Conservation (phyloP, 2,329 filamentous ascomycete genomes). For the Monosporascus sp. region DNA sequence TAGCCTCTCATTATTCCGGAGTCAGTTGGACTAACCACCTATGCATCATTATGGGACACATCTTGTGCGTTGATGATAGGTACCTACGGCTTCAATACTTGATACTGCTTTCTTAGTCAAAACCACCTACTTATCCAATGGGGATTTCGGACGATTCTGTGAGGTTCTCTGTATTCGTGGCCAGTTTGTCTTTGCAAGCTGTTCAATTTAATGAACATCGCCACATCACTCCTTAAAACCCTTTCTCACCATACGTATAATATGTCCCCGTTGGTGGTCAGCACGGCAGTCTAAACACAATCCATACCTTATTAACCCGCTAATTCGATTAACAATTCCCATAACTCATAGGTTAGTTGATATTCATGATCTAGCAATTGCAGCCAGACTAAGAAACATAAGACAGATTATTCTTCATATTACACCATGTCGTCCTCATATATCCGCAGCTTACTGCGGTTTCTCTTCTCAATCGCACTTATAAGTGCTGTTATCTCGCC, state of each 20-base stretch:
- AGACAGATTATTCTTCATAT: neutral
- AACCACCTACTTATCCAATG: neutral
- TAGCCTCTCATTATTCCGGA: too few species aligned
- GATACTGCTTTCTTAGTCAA: neutral
- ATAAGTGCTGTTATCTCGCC: constrained; percentile 13
- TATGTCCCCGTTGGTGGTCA: neutral
- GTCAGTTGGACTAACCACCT: too few species aligned
- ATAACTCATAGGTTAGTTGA: too few species aligned
- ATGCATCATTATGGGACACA: too few species aligned
- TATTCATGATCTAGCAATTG: too few species aligned
- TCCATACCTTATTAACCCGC: neutral
- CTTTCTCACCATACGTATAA: neutral
- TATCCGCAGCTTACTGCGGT: constrained; percentile 7
- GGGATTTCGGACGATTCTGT: constrained; percentile 1
- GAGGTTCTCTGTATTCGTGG: constrained; percentile 16
- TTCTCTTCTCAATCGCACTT: constrained; percentile 9
- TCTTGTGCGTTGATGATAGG: too few species aligned
- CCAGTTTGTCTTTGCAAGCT: constrained; percentile 22
- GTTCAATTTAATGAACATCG: constrained; percentile 22
- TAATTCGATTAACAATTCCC: neutral
- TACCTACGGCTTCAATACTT: neutral
- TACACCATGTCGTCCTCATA: constrained; percentile 13
- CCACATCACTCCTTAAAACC: constrained; percentile 15
- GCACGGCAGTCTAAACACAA: neutral
- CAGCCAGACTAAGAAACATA: too few species aligned